Conservation (phyloP, 1,284 basidiomycete species). For the Tilletia caries region DNA sequence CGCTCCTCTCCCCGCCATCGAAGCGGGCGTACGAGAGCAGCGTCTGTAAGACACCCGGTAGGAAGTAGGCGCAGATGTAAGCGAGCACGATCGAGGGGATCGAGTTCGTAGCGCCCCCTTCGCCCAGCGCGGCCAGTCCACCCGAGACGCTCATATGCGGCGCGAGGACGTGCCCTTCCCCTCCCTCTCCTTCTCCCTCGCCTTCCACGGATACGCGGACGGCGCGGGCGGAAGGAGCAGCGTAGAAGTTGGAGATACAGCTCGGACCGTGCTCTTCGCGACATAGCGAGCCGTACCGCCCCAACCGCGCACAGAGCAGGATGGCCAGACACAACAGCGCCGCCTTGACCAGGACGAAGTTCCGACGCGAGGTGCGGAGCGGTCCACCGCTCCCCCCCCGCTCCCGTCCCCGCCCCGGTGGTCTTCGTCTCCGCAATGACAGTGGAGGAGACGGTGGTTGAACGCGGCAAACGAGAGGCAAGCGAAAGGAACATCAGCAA, state of each 20-base stretch:
- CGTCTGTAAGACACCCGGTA: conserved; percentile 25
- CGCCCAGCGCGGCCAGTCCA: background rate
- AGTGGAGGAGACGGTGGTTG: background rate
- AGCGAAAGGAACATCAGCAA: background rate
- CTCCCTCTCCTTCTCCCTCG: too few relatives aligned
- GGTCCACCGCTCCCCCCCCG: too few relatives aligned
- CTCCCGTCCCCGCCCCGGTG: too few relatives aligned
- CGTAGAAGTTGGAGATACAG: conserved; percentile 82
- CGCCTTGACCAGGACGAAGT: conserved; percentile 6
- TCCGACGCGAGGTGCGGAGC: background rate
- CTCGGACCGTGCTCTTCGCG: conserved; percentile 88
- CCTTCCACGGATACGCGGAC: too few relatives aligned
- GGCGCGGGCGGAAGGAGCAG: conserved; percentile 30
- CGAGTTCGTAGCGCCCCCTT: conserved; percentile 1
- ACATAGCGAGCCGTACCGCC: conserved; percentile 60
- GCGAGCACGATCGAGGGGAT: conserved; percentile 21
- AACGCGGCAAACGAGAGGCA: background rate
- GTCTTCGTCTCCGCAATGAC: background rate
- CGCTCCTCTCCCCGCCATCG: background rate
- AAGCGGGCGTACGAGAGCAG: background rate
- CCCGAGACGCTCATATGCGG: conserved; percentile 12
- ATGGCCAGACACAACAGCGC: background rate
- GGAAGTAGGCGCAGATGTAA: conserved; percentile 32
- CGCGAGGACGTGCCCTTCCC: background rate
- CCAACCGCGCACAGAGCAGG: background rate